Evolutionary conservation across 495 filamentous ascomycete species (phyloP).

Genomic region (Neurospora tetraspora): DNA sequence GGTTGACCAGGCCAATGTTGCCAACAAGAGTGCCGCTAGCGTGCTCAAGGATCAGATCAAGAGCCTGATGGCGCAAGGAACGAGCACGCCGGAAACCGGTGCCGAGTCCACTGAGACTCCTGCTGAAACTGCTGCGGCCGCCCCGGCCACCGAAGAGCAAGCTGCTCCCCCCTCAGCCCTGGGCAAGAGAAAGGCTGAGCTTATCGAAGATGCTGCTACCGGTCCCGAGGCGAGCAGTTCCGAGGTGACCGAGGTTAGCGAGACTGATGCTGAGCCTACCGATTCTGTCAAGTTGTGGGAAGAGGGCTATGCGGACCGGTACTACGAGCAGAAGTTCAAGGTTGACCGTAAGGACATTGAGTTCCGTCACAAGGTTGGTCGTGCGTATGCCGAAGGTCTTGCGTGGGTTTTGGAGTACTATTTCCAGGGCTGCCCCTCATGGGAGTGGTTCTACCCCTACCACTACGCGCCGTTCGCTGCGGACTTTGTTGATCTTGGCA

Average conservation of each 20-base stretch:
- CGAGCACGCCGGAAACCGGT: background rate
- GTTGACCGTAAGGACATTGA: conserved; percentile 70
- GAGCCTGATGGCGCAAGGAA: conserved; percentile 29
- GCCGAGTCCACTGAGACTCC: conserved; percentile 2
- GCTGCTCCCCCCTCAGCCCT: conserved; percentile 33
- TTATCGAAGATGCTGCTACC: conserved; percentile 48
- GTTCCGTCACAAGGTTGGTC: conserved; percentile 87
- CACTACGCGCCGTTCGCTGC: conserved; percentile 97
- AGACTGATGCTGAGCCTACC: conserved; percentile 51
- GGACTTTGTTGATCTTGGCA: conserved; percentile 78
- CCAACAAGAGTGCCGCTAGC: conserved; percentile 91
- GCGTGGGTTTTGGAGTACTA: conserved; percentile 97
- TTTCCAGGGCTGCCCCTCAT: conserved; percentile 94
- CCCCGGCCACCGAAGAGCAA: conserved; percentile 4
- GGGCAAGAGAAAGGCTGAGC: conserved; percentile 47
- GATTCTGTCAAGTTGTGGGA: conserved; percentile 94
- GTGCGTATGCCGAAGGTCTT: conserved; percentile 90
- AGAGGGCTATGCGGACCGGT: conserved; percentile 84
- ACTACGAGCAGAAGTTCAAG: conserved; percentile 97
- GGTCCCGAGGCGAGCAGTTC: conserved; percentile 37
- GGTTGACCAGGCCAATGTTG: conserved; percentile 66
- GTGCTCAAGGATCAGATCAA: conserved; percentile 75
- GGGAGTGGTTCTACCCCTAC: conserved; percentile 98
- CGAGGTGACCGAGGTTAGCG: conserved; percentile 11
- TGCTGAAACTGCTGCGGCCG: conserved; percentile 11